Conservation (phyloP, 2,329 filamentous ascomycete species). For the Clonostachys sp. region DNA sequence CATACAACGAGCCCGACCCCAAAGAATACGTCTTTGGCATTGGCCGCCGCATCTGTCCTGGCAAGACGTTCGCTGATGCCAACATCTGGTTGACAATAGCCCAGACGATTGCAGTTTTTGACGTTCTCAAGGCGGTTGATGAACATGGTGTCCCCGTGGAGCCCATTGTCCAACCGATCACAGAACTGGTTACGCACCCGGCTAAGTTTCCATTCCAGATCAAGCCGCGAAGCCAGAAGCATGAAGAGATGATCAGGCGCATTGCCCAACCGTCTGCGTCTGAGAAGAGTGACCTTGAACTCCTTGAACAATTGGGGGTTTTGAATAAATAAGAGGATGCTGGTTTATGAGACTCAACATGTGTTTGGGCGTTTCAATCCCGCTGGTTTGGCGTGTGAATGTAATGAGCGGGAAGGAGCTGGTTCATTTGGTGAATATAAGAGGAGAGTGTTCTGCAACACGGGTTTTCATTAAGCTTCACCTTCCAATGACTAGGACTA, state of each 20-base stretch:
- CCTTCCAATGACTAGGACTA: no score
- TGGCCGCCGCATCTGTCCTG: conserved; percentile 11
- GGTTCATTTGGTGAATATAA: no score
- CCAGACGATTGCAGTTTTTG: conserved; percentile 33
- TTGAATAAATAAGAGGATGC: no score
- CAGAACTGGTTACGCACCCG: conserved; percentile 9
- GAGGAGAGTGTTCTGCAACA: no score
- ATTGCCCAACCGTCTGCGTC: conserved; percentile 5
- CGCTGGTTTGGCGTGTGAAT: no score
- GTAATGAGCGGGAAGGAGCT: no score
- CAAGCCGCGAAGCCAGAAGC: conserved; percentile 4
- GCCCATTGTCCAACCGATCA: not conserved
- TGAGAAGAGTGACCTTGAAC: conserved; percentile 9
- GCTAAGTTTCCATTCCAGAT: conserved; percentile 2
- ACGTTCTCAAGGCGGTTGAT: conserved; percentile 26
- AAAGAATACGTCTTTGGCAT: conserved; percentile 8
- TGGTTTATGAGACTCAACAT: no score
- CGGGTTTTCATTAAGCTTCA: no score
- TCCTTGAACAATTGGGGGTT: conserved; percentile 6
- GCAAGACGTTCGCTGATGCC: conserved; percentile 9
- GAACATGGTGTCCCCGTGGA: conserved; percentile 12
- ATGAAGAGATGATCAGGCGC: conserved; percentile 6
- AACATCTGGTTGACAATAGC: conserved; percentile 14
- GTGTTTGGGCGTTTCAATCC: no score
- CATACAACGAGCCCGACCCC: conserved; percentile 7